These are phyloP conservation scores for Purpureocillium lavendulum DNA, from an alignment of 2,329 filamentous ascomycete species.

Conservation along the genomic window DNA sequence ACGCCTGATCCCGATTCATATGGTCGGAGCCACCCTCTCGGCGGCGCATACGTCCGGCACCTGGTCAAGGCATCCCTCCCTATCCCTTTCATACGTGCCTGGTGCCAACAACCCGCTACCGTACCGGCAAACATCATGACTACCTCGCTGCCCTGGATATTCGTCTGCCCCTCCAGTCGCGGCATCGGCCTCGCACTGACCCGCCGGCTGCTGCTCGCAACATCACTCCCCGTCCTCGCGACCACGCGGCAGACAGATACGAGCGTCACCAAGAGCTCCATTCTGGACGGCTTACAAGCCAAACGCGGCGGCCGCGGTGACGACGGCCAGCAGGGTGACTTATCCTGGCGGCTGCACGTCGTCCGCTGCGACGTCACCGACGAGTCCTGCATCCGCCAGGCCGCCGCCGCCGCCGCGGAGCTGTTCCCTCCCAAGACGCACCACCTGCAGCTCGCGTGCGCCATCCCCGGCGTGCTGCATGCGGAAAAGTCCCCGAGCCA, in stretches of 20 bases:
- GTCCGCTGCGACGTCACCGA: conserved; percentile 41
- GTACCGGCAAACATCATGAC: no score
- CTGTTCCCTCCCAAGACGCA: conserved; percentile 42
- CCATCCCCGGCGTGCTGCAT: conserved; percentile 62
- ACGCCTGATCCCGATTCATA: no score
- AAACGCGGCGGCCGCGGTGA: conserved; percentile 6
- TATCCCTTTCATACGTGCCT: no score
- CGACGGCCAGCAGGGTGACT: background rate
- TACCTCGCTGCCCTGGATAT: conserved; percentile 38
- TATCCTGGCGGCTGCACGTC: conserved; percentile 28
- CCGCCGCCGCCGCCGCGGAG: conserved; percentile 38
- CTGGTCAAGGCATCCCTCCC: no score
- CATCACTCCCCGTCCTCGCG: conserved; percentile 38
- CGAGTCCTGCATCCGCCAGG: conserved; percentile 53
- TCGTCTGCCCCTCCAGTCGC: conserved; percentile 37
- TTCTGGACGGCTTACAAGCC: conserved; percentile 21
- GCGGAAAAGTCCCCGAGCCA: conserved; percentile 64
- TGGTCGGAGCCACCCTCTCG: no score
- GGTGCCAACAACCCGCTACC: no score
- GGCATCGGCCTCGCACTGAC: conserved; percentile 42
- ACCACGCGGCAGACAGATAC: conserved; percentile 30
- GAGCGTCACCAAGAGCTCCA: conserved; percentile 21
- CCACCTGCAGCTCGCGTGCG: conserved; percentile 61
- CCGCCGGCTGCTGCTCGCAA: conserved; percentile 37
- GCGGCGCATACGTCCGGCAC: no score